Evolutionary conservation across 768 basidiomycete species (phyloP).

Genomic region (Tricholoma matsutake): DNA sequence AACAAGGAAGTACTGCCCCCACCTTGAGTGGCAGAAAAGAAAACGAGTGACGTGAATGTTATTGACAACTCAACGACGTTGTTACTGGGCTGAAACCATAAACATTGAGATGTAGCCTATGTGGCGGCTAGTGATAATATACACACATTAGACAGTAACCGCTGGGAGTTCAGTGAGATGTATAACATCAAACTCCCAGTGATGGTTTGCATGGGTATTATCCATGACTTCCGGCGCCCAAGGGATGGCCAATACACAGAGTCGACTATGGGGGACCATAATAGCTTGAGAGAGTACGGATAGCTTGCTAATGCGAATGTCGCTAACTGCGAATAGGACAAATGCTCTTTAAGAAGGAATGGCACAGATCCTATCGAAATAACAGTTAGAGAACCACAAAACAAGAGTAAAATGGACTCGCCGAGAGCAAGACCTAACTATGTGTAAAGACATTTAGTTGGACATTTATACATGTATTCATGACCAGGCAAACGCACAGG

Average conservation of each 20-base stretch:
- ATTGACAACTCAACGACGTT: slow-evolving; percentile 75
- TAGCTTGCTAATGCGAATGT: slow-evolving; percentile 91
- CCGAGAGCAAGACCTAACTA: slow-evolving; percentile 89
- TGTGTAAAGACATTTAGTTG: slow-evolving; percentile 4
- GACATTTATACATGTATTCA: slow-evolving; percentile 7
- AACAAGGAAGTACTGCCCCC: slow-evolving; percentile 13
- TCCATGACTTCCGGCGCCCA: slow-evolving; percentile 98
- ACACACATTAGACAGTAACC: slow-evolving; percentile 73
- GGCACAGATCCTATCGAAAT: slow-evolving; percentile 78
- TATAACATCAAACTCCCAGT: slow-evolving; percentile 83
- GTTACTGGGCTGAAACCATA: slow-evolving; percentile 63
- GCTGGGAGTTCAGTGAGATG: slow-evolving; percentile 71
- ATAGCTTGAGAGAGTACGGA: slow-evolving; percentile 93
- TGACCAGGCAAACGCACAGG: slow-evolving; percentile 56
- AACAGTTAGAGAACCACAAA: neutral
- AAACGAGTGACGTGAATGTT: slow-evolving; percentile 85
- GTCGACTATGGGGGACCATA: slow-evolving; percentile 98
- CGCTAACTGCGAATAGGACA: slow-evolving; percentile 96
- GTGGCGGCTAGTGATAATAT: slow-evolving; percentile 1
- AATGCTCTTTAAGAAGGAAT: slow-evolving; percentile 90
- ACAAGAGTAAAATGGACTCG: slow-evolving; percentile 25
- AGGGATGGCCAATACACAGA: slow-evolving; percentile 76
- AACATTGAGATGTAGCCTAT: slow-evolving; percentile 11
- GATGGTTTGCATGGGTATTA: slow-evolving; percentile 93
- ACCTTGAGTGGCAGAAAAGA: slow-evolving; percentile 98